phyloP scores from a whole-genome alignment of 805 yeast genomes.

The Candida dendrica region DNA sequence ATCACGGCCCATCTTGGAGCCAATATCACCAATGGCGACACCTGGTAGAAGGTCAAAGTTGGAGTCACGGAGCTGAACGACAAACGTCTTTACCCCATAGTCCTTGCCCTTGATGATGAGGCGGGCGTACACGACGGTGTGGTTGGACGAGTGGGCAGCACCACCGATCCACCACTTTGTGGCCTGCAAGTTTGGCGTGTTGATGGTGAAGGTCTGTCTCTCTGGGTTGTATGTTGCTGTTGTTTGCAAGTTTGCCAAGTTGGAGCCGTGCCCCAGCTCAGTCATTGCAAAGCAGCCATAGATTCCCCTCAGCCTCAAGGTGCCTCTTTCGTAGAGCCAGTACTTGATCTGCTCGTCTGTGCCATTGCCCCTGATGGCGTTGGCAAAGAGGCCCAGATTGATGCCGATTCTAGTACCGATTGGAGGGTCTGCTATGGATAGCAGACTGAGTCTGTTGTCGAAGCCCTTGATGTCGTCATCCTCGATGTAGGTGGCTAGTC shows the following conservation, averaged over 20 bases:
- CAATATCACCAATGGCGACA: slow-evolving; percentile 82
- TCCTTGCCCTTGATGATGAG: slow-evolving; percentile 76
- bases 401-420: slow-evolving; percentile 80
- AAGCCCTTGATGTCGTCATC: slow-evolving; percentile 32
- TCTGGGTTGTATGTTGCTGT: slow-evolving; percentile 70
- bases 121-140: slow-evolving; percentile 79
- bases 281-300: slow-evolving; percentile 92
- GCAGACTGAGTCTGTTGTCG: slow-evolving; percentile 49
- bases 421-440: slow-evolving; percentile 70
- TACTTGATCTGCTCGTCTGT: slow-evolving; percentile 75
- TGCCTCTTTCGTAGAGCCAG: slow-evolving; percentile 73
- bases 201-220: slow-evolving; percentile 62
- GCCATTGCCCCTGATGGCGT: slow-evolving; percentile 82
- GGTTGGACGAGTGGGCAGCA: slow-evolving; percentile 92
- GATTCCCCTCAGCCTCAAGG: slow-evolving; percentile 48
- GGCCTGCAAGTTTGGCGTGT: slow-evolving; percentile 88
- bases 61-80: slow-evolving; percentile 80
- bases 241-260: slow-evolving; percentile 91
- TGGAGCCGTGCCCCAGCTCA: slow-evolving; percentile 88
- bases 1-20: slow-evolving; percentile 92
- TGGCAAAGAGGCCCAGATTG: slow-evolving; percentile 78
- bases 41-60: slow-evolving; percentile 74
- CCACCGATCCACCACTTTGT: slow-evolving; percentile 99
- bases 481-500: slow-evolving; percentile 56
- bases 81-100: slow-evolving; percentile 87